A percentile compares a stretch with the other conserved stretches of the same genome.
Conservation (phyloP, 805 yeast species). For the Candida glaebosa region DNA sequence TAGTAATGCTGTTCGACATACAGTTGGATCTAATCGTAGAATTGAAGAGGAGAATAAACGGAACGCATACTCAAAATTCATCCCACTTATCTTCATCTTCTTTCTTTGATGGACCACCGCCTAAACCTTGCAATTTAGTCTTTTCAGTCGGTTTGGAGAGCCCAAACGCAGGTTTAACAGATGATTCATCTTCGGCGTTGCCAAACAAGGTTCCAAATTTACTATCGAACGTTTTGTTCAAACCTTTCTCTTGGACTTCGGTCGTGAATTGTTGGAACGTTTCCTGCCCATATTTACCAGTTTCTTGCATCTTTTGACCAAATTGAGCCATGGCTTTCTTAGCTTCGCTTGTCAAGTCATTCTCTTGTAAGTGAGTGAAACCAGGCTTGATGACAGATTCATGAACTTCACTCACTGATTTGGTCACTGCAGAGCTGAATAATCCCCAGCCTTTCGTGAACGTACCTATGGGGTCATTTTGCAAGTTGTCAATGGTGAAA, state of each 20-base stretch:
- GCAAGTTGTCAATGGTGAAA: conserved; percentile 65
- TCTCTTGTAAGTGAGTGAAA: conserved; percentile 68
- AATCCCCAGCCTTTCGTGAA: conserved; percentile 91
- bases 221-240: conserved; percentile 41
- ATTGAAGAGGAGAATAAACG: not conserved
- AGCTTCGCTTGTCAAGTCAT: conserved; percentile 79
- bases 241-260: conserved; percentile 37
- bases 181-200: conserved; percentile 27
- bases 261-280: conserved; percentile 58
- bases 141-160: conserved; percentile 52
- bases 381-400: conserved; percentile 92
- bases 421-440: conserved; percentile 79
- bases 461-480: conserved; percentile 86
- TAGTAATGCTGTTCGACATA: not conserved
- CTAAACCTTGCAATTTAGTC: conserved; percentile 53
- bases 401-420: conserved; percentile 80
- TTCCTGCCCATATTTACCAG: conserved; percentile 72
- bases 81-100: conserved; percentile 67
- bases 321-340: conserved; percentile 93
- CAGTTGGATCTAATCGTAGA: not conserved
- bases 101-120: conserved; percentile 27
- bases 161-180: conserved; percentile 71
- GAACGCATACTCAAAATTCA: conserved; percentile 40
- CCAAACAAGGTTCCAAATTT: conserved; percentile 55
- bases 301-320: conserved; percentile 90